A percentile compares a stretch with the other conserved stretches of the same genome.
phyloP scores from a whole-genome alignment of 805 yeast species.

The Ascoidea asiatica region DNA sequence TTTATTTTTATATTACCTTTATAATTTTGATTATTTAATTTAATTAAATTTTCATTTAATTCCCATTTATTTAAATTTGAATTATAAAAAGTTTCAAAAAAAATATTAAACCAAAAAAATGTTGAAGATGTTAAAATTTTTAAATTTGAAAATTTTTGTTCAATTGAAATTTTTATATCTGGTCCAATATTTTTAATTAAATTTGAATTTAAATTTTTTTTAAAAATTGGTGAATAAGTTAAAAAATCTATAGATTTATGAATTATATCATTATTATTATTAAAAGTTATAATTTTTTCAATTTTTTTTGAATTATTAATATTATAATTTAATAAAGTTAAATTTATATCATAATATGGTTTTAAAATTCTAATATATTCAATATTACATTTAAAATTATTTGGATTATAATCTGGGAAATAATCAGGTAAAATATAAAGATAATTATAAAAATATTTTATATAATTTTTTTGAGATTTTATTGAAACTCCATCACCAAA shows the following conservation, averaged over 20 bases:
- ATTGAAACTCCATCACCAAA: slow-evolving; percentile 63
- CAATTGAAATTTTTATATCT: slow-evolving; percentile 17
- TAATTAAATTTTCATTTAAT: neutral
- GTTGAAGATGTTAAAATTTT: slow-evolving; percentile 9
- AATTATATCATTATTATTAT: neutral
- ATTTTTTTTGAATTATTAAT: slow-evolving; percentile 5
- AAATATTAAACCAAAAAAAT: slow-evolving; percentile 29
- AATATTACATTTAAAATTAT: slow-evolving; percentile 5
- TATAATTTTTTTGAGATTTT: slow-evolving; percentile 51
- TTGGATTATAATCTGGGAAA: slow-evolving; percentile 6
- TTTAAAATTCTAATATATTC: slow-evolving; percentile 4
- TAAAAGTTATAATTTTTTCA: neutral
- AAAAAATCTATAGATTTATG: neutral
- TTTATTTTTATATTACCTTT: slow-evolving; percentile 5
- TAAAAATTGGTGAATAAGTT: neutral
- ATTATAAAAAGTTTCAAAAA: slow-evolving; percentile 23
- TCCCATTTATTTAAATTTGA: slow-evolving; percentile 5
- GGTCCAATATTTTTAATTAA: neutral
- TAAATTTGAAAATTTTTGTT: slow-evolving; percentile 7
- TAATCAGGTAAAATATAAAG: slow-evolving; percentile 12
- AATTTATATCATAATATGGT: neutral
- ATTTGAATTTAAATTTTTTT: neutral
- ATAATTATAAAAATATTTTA: slow-evolving; percentile 36
- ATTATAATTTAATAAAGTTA: slow-evolving; percentile 10
- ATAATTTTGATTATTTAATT: neutral